Evolutionary conservation across 2,329 filamentous ascomycete genomes (phyloP).

Genomic region (Colletotrichum tamarilloi): DNA sequence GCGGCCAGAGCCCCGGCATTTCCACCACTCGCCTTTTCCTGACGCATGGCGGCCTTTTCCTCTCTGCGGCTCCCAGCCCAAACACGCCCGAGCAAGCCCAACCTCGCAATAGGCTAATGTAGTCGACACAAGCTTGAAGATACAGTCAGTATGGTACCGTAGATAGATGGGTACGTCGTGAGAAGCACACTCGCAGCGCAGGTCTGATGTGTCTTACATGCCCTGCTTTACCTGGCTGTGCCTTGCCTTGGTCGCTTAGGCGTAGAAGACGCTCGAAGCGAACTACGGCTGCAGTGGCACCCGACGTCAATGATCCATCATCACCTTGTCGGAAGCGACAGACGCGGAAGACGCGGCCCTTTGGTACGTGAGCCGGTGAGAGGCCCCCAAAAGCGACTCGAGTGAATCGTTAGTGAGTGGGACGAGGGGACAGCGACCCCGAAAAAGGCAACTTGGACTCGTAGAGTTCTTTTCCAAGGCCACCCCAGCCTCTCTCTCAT

Average conservation of each 20-base stretch:
- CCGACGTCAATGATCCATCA: neutral
- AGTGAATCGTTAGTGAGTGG: neutral
- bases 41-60: neutral
- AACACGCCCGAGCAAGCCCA: constrained; percentile 27
- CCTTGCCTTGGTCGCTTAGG: neutral
- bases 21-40: constrained; percentile 10
- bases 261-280: neutral
- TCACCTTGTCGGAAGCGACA: neutral
- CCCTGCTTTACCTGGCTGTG: neutral
- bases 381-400: neutral
- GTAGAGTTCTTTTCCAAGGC: neutral
- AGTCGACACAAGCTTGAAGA: constrained; percentile 23
- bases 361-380: neutral
- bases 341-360: neutral
- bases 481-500: neutral
- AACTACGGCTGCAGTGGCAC: constrained; percentile 15
- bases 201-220: neutral
- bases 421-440: neutral
- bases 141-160: neutral
- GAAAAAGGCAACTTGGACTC: neutral
- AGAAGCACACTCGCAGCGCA: neutral
- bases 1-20: neutral
- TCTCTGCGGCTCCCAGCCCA: constrained; percentile 6
- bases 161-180: too few relatives aligned
- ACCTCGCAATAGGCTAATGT: constrained; percentile 13